Conservation (phyloP, 768 basidiomycete species). For the Pulveroboletus sp. region DNA sequence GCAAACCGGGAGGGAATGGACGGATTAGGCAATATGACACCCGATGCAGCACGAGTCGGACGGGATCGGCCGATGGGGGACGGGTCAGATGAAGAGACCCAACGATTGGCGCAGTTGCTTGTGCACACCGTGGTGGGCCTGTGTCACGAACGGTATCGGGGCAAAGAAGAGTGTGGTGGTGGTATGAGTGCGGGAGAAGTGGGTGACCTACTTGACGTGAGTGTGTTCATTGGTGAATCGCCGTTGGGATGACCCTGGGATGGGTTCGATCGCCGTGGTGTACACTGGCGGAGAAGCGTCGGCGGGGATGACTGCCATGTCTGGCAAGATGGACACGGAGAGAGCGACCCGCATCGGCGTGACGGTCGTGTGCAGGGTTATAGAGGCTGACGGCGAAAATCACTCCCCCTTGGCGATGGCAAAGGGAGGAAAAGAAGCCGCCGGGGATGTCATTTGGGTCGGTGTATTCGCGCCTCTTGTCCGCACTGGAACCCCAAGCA, state of each 20-base stretch:
- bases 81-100: slow-evolving; percentile 7
- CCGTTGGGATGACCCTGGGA: slow-evolving; percentile 17
- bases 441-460: slow-evolving; percentile 2
- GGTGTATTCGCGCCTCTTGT: background rate
- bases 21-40: slow-evolving; percentile 12
- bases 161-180: slow-evolving; percentile 6
- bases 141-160: slow-evolving; percentile 20
- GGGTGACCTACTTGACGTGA: slow-evolving; percentile 32
- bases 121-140: slow-evolving; percentile 23
- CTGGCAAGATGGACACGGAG: slow-evolving; percentile 1
- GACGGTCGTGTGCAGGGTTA: background rate
- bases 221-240: slow-evolving; percentile 12
- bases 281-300: slow-evolving; percentile 14
- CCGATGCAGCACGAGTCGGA: slow-evolving; percentile 5
- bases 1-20: slow-evolving; percentile 6
- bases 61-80: background rate
- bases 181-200: slow-evolving; percentile 30
- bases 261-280: background rate
- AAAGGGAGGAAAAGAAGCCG: slow-evolving; percentile 1
- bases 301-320: slow-evolving; percentile 1
- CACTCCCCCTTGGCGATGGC: background rate
- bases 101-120: slow-evolving; percentile 17
- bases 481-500: slow-evolving; percentile 10
- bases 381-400: slow-evolving; percentile 1
- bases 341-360: slow-evolving; percentile 14